Evolutionary conservation across 2,329 filamentous ascomycete genomes (phyloP).

Genomic region (Laburnicola sp.): DNA sequence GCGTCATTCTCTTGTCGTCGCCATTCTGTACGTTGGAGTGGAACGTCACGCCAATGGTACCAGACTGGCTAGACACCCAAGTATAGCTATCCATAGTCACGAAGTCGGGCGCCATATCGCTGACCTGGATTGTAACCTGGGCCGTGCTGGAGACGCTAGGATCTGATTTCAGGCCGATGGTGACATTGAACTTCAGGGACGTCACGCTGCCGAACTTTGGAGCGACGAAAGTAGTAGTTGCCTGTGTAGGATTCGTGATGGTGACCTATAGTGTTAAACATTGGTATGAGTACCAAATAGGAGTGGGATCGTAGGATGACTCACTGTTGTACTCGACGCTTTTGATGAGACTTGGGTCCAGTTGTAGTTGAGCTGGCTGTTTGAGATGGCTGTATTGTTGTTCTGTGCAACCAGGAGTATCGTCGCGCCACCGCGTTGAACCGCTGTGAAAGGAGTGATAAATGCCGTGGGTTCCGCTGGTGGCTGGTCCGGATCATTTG

Average conservation of each 20-base stretch:
- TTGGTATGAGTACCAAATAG: not conserved
- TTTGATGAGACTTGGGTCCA: conserved; percentile 37
- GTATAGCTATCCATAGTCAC: conserved; percentile 42
- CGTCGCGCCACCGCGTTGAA: conserved; percentile 35
- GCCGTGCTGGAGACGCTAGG: conserved; percentile 26
- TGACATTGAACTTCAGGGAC: conserved; percentile 35
- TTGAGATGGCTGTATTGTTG: conserved; percentile 23
- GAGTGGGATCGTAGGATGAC: no score
- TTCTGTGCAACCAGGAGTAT: conserved; percentile 36
- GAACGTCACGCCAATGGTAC: conserved; percentile 38
- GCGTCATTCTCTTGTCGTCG: conserved; percentile 32
- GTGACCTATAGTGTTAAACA: conserved; percentile 15
- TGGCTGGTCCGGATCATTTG: conserved; percentile 13
- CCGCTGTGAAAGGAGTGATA: conserved; percentile 25
- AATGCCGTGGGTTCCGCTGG: conserved; percentile 18
- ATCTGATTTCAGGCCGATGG: conserved; percentile 31
- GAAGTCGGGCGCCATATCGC: conserved; percentile 27
- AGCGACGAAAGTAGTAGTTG: conserved; percentile 29
- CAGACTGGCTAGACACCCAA: conserved; percentile 33
- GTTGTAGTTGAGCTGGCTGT: conserved; percentile 32
- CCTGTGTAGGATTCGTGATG: conserved; percentile 23
- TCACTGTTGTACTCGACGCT: conserved; percentile 8
- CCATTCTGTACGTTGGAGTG: conserved; percentile 42
- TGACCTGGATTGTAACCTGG: conserved; percentile 34
- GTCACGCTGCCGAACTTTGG: conserved; percentile 27